Evolutionary conservation across 176 grass and related monocot species (phyloP).

Genomic region (Bonia amplexicaulis): DNA sequence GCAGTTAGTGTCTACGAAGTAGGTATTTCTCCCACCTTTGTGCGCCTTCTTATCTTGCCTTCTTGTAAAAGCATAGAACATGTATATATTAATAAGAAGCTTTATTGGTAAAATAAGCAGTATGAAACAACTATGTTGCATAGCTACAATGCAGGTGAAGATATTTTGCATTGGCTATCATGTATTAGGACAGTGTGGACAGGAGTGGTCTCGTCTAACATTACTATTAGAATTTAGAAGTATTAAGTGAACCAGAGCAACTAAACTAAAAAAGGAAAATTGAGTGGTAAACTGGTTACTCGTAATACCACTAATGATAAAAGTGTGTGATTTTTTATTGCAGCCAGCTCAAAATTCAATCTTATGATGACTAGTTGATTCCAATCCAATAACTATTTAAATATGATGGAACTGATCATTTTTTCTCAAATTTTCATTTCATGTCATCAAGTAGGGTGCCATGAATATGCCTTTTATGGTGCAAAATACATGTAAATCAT

Average conservation of each 20-base stretch:
- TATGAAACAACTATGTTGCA: background rate
- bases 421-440: background rate
- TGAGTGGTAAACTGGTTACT: background rate
- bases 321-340: background rate
- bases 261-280: background rate
- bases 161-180: background rate
- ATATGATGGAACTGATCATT: background rate
- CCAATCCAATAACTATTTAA: background rate
- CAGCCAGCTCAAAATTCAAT: background rate
- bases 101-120: background rate
- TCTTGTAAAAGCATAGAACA: background rate
- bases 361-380: background rate
- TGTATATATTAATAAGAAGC: background rate
- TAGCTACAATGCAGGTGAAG: background rate
- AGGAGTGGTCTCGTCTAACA: background rate
- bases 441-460: too few relatives aligned
- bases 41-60: conserved; percentile 38
- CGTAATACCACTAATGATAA: background rate
- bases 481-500: background rate
- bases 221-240: background rate
- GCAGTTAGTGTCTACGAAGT: background rate
- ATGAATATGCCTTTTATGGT: too few relatives aligned
- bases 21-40: background rate
- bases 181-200: too few relatives aligned
- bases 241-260: background rate